Conservation (phyloP, 176 grass and related monocot species). For the Avena eriantha region DNA sequence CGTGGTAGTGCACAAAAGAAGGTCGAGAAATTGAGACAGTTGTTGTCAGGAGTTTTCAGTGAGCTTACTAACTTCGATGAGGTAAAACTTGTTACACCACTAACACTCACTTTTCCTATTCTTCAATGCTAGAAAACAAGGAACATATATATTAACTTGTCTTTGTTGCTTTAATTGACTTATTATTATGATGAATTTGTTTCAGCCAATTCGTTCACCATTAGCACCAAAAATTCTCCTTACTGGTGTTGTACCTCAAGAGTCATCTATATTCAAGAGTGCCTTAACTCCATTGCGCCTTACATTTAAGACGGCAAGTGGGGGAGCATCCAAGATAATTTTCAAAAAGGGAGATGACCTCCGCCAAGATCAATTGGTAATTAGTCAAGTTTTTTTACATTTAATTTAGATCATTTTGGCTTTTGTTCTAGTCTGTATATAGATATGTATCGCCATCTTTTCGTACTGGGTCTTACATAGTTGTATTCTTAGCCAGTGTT, state of each 20-base stretch:
- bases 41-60: slow-evolving; percentile 75
- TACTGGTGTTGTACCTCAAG: slow-evolving; percentile 78
- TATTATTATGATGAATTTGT: slow-evolving; percentile 29
- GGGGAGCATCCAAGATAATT: slow-evolving; percentile 79
- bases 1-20: slow-evolving; percentile 88
- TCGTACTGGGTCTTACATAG: background rate
- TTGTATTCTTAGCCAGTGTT: background rate
- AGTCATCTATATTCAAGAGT: slow-evolving; percentile 93
- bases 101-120: background rate
- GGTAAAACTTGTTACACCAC: slow-evolving; percentile 44
- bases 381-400: background rate
- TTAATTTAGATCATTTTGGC: background rate
- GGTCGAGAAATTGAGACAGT: slow-evolving; percentile 84
- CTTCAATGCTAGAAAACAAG: slow-evolving; percentile 33
- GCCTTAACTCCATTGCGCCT: slow-evolving; percentile 84
- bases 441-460: background rate
- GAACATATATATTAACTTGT: slow-evolving; percentile 26
- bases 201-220: slow-evolving; percentile 93
- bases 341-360: slow-evolving; percentile 98
- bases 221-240: slow-evolving; percentile 70
- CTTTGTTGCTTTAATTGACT: slow-evolving; percentile 33
- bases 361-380: slow-evolving; percentile 79
- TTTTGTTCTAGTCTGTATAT: background rate
- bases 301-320: slow-evolving; percentile 80
- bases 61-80: slow-evolving; percentile 97